Evolutionary conservation across 1,284 basidiomycete species (phyloP), one percentile per base, ranked within the genome.

Genomic region (Moesziomyces sp.): DNA sequence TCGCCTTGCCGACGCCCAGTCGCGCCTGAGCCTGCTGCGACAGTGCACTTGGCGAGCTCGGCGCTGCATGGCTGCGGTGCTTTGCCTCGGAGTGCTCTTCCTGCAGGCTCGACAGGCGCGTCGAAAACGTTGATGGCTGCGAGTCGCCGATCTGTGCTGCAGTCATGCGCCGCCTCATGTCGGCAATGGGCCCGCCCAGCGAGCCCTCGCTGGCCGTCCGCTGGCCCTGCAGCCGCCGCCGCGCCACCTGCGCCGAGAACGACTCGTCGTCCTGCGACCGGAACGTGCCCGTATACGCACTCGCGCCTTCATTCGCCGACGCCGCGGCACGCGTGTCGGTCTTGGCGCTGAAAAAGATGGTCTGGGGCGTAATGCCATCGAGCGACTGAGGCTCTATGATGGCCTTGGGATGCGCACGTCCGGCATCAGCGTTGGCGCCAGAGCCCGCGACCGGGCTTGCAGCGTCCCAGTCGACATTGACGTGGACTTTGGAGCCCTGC

Each of bases 321-420:
- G 50, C 35, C 26, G 53, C 46, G 40, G 57, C 50, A 14, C 56
- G 53, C 30, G 50, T 46, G 11, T 59, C 57, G 4, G 57, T 42
- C 35, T 68, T 79, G 28, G 70, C 46, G 42, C 90, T 93, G 76
- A 99, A 88, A 85, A 99, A 98, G 23, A 99, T 92, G 0, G 95
- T 99, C 69, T 94, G 93, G 6, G 94, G 94, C 0, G 94, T 92
- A n/a, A 97, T 91, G 4, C 91, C 79, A 16, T 83, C 76, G 90
- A 45, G 95, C 88, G 81, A 93, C 92, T 83, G 76, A 9, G 70
- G 56, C 45, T 71, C 92, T 90, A 44, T 93, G 86, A 74, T 92
- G 1, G 65, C 67, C 45, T 58, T 61, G 1, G 62, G 49, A 44
- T 66, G 62, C 6, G 54, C 13, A n/a, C 56, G 53, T 6, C 48